Evolutionary conservation across 2,329 filamentous ascomycete genomes (phyloP).

Genomic region (Pezicula radicicola): DNA sequence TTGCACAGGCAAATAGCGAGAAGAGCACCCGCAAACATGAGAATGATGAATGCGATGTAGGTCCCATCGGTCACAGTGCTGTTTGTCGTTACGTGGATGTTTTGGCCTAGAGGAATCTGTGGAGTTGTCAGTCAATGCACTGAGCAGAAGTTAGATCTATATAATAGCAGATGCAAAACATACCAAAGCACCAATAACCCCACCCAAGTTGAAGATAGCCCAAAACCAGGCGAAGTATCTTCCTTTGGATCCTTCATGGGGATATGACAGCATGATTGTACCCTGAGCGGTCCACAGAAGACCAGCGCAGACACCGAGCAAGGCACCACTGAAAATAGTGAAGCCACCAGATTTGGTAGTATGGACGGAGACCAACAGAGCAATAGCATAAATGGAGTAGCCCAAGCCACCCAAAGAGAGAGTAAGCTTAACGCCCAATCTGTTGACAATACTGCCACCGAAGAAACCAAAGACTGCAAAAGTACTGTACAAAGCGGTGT

Average conservation of each 20-base stretch:
- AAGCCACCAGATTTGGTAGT: slow-evolving; percentile 61
- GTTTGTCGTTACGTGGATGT: slow-evolving; percentile 54
- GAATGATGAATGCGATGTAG: slow-evolving; percentile 85
- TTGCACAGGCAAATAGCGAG: slow-evolving; percentile 70
- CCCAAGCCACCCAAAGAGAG: slow-evolving; percentile 72
- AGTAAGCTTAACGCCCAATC: slow-evolving; percentile 65
- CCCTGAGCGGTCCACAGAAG: slow-evolving; percentile 82
- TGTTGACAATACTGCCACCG: slow-evolving; percentile 76
- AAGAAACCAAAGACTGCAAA: slow-evolving; percentile 63
- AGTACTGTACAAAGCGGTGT: slow-evolving; percentile 45
- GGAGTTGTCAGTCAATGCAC: slow-evolving; percentile 3
- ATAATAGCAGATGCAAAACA: slow-evolving; percentile 15
- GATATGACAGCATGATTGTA: slow-evolving; percentile 88
- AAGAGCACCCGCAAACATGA: slow-evolving; percentile 70
- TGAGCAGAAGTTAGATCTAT: slow-evolving; percentile 1
- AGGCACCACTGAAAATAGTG: slow-evolving; percentile 71
- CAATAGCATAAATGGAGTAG: slow-evolving; percentile 71
- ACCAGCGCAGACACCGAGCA: slow-evolving; percentile 76
- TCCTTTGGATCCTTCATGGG: slow-evolving; percentile 76
- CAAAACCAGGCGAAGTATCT: slow-evolving; percentile 89
- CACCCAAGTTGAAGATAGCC: slow-evolving; percentile 92
- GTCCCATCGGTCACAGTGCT: slow-evolving; percentile 68
- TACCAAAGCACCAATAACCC: slow-evolving; percentile 74
- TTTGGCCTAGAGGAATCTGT: slow-evolving; percentile 70
- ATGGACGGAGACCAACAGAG: slow-evolving; percentile 70